Conservation (phyloP, 345 rosid genomes). For the Populus deltoides region DNA sequence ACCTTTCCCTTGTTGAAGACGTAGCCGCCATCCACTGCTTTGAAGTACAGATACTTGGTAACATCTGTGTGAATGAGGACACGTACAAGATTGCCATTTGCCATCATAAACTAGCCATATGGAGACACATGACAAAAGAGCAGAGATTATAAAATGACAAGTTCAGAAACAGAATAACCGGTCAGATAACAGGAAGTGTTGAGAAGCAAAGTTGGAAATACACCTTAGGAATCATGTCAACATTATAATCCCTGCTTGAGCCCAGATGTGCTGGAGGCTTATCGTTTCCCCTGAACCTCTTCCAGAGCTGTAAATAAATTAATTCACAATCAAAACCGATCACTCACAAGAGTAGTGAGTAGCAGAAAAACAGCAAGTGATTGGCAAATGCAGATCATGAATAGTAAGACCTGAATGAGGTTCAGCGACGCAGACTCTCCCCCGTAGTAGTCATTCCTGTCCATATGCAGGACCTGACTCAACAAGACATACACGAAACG, state of each 20-base stretch:
- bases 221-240: constrained; percentile 98
- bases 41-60: constrained; percentile 84
- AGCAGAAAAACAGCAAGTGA: background rate
- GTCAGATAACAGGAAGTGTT: background rate
- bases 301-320: constrained; percentile 71
- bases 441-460: constrained; percentile 93
- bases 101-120: constrained; percentile 83
- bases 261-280: constrained; percentile 91
- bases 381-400: background rate
- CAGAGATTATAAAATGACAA: background rate
- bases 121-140: constrained; percentile 4
- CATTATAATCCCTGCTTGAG: constrained; percentile 92
- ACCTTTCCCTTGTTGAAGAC: constrained; percentile 95
- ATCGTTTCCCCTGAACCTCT: constrained; percentile 83
- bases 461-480: constrained; percentile 93
- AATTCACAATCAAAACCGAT: constrained; percentile 1
- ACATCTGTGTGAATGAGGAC: constrained; percentile 96
- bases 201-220: constrained; percentile 6
- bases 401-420: constrained; percentile 69
- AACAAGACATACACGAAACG: background rate
- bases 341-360: background rate
- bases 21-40: constrained; percentile 96
- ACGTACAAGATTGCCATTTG: constrained; percentile 94
- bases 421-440: constrained; percentile 98
- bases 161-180: background rate